Percentiles rank a stretch among this genome's conserved stretches.
These are phyloP conservation scores for Cryptosporidium viatorum DNA, from an alignment of 169 alveolate genomes.

Conservation along the genomic window DNA sequence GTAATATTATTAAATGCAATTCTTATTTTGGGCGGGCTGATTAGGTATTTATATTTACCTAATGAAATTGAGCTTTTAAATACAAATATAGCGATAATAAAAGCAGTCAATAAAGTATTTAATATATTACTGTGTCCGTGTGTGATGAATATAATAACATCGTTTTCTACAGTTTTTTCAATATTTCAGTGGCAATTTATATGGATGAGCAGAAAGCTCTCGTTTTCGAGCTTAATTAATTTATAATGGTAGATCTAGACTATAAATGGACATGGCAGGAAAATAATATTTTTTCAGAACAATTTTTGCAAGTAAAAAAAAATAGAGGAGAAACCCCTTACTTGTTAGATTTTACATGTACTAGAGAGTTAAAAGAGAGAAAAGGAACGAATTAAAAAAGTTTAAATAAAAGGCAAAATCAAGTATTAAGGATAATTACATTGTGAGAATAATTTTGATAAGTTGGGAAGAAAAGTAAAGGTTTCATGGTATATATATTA, in stretches of 20 bases:
- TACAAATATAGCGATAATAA: constrained; percentile 27
- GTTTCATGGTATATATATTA: too few relatives aligned
- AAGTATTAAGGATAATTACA: background rate
- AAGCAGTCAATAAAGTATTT: constrained; percentile 26
- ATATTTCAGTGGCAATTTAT: constrained; percentile 51
- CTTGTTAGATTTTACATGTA: constrained; percentile 14
- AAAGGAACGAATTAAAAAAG: background rate
- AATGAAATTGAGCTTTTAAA: constrained; percentile 33
- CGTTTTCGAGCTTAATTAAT: constrained; percentile 65
- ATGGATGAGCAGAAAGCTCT: constrained; percentile 54
- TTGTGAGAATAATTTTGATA: background rate
- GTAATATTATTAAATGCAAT: constrained; percentile 39
- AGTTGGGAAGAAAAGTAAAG: background rate
- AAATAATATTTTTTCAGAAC: constrained; percentile 9
- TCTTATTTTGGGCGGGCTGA: constrained; percentile 35
- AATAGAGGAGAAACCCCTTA: constrained; percentile 2
- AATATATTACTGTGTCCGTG: constrained; percentile 21
- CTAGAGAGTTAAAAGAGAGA: background rate
- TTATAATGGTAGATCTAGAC: constrained; percentile 74
- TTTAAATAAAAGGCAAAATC: background rate
- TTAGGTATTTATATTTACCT: constrained; percentile 44
- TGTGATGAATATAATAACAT: constrained; percentile 40
- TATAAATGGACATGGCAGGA: constrained; percentile 29
- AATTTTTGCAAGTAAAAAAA: background rate
- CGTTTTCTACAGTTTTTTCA: constrained; percentile 56